Evolutionary conservation across 1,284 basidiomycete genomes (phyloP).

Genomic region (Apiotrichum laibachii): DNA sequence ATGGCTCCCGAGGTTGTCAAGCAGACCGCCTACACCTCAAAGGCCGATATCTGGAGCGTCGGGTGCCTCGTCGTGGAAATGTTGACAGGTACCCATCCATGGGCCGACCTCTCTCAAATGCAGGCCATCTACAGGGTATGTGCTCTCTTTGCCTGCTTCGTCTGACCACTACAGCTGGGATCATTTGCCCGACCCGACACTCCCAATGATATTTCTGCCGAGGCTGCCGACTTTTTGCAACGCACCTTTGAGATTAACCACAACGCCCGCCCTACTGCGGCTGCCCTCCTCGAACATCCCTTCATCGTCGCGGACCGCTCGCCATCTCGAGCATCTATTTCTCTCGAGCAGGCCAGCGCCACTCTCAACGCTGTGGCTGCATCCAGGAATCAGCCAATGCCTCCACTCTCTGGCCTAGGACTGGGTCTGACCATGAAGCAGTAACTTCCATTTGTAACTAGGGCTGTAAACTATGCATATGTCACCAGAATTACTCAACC

Average conservation of each 20-base stretch:
- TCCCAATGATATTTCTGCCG: conserved; percentile 80
- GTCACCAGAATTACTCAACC: conserved; percentile 21
- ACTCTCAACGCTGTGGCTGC: conserved; percentile 20
- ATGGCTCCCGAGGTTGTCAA: conserved; percentile 99
- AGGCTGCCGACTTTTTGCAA: conserved; percentile 78
- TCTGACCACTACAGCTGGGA: conserved; percentile 67
- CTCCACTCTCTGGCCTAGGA: conserved; percentile 2
- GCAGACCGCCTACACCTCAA: conserved; percentile 84
- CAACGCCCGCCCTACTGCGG: conserved; percentile 74
- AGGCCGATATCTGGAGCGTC: conserved; percentile 98
- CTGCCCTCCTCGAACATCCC: conserved; percentile 67
- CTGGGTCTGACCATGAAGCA: background rate
- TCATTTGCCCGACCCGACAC: conserved; percentile 76
- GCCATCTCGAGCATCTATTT: conserved; percentile 7
- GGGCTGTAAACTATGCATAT: conserved; percentile 1
- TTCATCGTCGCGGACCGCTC: conserved; percentile 58
- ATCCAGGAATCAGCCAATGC: conserved; percentile 4
- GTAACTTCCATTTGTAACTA: background rate
- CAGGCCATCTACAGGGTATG: conserved; percentile 91
- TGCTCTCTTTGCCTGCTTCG: background rate
- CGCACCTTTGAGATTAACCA: conserved; percentile 83
- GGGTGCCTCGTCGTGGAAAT: conserved; percentile 98
- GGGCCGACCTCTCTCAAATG: conserved; percentile 98
- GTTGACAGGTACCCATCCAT: conserved; percentile 96
- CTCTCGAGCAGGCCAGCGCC: conserved; percentile 18